Base-by-base conservation (phyloP, 345 rosid genomes). In the Salix purpurea region DNA sequence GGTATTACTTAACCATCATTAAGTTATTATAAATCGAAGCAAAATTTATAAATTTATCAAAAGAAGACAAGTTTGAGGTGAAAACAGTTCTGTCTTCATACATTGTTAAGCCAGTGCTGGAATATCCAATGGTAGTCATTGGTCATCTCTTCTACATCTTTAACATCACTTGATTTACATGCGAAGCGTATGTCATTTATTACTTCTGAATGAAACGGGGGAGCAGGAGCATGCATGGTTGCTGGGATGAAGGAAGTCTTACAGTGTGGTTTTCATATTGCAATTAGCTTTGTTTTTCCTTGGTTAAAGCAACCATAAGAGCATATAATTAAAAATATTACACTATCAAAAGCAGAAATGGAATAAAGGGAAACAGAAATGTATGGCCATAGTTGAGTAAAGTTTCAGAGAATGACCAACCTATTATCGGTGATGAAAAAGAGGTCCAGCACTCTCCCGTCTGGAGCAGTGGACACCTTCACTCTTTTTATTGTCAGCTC, bases 381-480 rank as follows among this genome's bases (percentile, higher is more conserved):
- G 32, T 13, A 62, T 26, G 65, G 21, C 10, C 34, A 36, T 1
- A 18, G 69, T 39, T 52, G 36, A 6, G 30, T 58, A 42, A 44
- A 37, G 67, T 40, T 56, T 56, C 30, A 76, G 40, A 74, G 73
- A 77, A 77, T 36, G 23, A 76, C 84, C 79, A 78, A 91, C 94
- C 92, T 89, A 66, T 89, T 82, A 86, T 91, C 95, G 2, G 95
- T 89, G 58, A 91, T 62, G 71, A 84, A 91, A 75, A 91, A 84
- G 81, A 91, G 92, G 82, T 89, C 91, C 88, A 89, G 85, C 34
- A 91, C 90, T 78, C 84, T 86, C 62, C 91, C 95, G 80, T 91
- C 95, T 7, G 92, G 95, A 65, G 91, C 75, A 66, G 92, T 88
- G 80, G 87, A 89, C 64, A 87, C 89, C 81, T 91, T 91, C 39